A percentile compares a stretch with the other conserved stretches of the same genome.
These are phyloP conservation scores for Colletotrichum destructivum DNA, from an alignment of 2,329 filamentous ascomycete species.

Conservation along the genomic window DNA sequence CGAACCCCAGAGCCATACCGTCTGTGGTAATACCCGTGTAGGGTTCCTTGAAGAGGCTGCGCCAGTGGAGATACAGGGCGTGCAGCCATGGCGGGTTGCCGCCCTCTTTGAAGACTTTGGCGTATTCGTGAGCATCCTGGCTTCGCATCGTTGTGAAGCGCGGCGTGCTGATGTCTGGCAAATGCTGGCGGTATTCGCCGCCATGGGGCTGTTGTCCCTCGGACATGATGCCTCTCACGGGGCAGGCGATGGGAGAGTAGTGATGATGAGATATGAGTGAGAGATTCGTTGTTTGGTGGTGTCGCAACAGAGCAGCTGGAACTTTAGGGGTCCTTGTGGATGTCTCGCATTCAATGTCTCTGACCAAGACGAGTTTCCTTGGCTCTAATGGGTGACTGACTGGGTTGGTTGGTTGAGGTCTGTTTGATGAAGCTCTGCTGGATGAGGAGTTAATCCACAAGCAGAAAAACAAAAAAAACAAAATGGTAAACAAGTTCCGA, in stretches of 20 bases:
- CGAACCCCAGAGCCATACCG: slow-evolving; percentile 58
- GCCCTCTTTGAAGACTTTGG: slow-evolving; percentile 70
- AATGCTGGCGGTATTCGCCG: slow-evolving; percentile 68
- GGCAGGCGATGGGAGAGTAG: too few relatives aligned
- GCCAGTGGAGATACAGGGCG: slow-evolving; percentile 72
- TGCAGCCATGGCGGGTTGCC: slow-evolving; percentile 78
- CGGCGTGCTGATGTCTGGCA: slow-evolving; percentile 73
- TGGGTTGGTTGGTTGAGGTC: neutral
- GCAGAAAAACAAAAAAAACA: too few relatives aligned
- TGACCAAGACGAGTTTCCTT: neutral
- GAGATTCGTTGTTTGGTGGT: neutral
- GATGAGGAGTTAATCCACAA: too few relatives aligned
- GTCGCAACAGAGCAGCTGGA: neutral
- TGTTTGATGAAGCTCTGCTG: too few relatives aligned
- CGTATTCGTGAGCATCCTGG: slow-evolving; percentile 76
- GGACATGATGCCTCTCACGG: neutral
- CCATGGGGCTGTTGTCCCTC: slow-evolving; percentile 22
- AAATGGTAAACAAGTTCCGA: neutral
- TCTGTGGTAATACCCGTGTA: slow-evolving; percentile 80
- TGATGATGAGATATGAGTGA: neutral
- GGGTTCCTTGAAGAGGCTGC: slow-evolving; percentile 73
- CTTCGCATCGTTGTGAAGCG: slow-evolving; percentile 75
- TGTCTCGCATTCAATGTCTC: neutral
- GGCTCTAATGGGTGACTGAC: neutral
- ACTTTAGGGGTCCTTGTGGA: neutral